phyloP scores from a whole-genome alignment of 208 protist species.

The Herpetomonas tarakana region DNA sequence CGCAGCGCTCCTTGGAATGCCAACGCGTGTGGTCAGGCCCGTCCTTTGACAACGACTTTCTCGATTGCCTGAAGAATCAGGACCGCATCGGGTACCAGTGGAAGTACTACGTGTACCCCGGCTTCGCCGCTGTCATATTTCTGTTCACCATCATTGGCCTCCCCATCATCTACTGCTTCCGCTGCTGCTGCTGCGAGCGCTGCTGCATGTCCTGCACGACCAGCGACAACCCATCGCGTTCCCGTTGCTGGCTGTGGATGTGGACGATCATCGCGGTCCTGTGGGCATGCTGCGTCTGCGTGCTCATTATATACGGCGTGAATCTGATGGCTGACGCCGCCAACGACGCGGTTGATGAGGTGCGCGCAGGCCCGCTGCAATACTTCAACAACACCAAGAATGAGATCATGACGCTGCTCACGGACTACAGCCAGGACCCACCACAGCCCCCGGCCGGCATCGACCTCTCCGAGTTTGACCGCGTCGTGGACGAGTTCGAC shows the following conservation, averaged over 20 bases:
- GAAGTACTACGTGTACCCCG: slow-evolving; percentile 56
- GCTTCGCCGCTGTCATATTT: slow-evolving; percentile 46
- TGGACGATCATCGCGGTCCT: slow-evolving; percentile 52
- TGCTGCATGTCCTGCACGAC: slow-evolving; percentile 22
- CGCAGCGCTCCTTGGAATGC: slow-evolving; percentile 65
- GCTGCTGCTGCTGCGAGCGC: slow-evolving; percentile 33
- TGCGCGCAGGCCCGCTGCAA: slow-evolving; percentile 24
- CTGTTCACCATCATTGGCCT: slow-evolving; percentile 50
- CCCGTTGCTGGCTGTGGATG: slow-evolving; percentile 67
- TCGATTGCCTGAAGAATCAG: slow-evolving; percentile 46
- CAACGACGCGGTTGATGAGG: slow-evolving; percentile 23
- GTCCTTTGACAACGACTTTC: slow-evolving; percentile 42
- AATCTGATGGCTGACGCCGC: slow-evolving; percentile 29
- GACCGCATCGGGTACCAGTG: slow-evolving; percentile 49
- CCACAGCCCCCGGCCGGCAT: slow-evolving; percentile 15
- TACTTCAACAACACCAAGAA: slow-evolving; percentile 46
- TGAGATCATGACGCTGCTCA: slow-evolving; percentile 32
- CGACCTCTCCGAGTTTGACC: slow-evolving; percentile 39
- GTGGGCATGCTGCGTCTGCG: slow-evolving; percentile 38
- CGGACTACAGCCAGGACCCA: slow-evolving; percentile 24
- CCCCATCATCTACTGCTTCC: slow-evolving; percentile 51
- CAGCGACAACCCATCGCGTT: slow-evolving; percentile 16
- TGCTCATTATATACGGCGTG: slow-evolving; percentile 60
- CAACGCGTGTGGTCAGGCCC: slow-evolving; percentile 68
- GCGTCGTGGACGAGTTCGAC: slow-evolving; percentile 22